Conservation (phyloP, 345 rosid genomes). For the Gossypium turneri region DNA sequence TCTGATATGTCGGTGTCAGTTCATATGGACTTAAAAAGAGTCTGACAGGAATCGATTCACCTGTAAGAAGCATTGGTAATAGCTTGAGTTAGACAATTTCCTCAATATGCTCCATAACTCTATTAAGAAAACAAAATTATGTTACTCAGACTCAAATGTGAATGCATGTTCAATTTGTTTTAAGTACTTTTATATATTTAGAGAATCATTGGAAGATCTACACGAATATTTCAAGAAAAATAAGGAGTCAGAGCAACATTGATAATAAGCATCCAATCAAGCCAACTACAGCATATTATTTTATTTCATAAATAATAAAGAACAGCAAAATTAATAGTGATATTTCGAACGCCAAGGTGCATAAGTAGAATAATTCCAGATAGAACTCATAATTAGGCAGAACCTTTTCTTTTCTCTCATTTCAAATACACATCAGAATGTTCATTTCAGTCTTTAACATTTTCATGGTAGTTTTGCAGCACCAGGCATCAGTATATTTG, state of each 20-base stretch:
- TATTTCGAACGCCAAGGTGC: not conserved
- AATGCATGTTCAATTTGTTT: not conserved
- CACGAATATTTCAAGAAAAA: not conserved
- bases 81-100: not conserved
- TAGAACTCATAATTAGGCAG: not conserved
- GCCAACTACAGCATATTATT: not conserved
- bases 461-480: not conserved
- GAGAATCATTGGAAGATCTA: not conserved
- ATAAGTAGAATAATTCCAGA: too few species aligned
- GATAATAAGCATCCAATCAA: not conserved
- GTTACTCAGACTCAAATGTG: not conserved
- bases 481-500: not conserved
- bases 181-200: not conserved
- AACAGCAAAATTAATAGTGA: not conserved
- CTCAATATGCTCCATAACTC: not conserved
- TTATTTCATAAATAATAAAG: not conserved
- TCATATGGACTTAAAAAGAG: constrained; percentile 56
- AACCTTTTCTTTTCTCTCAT: not conserved
- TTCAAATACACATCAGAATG: not conserved
- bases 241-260: not conserved
- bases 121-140: not conserved
- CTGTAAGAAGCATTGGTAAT: constrained; percentile 21
- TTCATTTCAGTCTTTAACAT: too few species aligned
- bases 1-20: constrained; percentile 52
- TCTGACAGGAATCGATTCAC: constrained; percentile 58